Percentiles rank a stretch among this genome's conserved stretches.
Conservation (phyloP, 306 rosid species). For the Ammopiptanthus mongolicus region DNA sequence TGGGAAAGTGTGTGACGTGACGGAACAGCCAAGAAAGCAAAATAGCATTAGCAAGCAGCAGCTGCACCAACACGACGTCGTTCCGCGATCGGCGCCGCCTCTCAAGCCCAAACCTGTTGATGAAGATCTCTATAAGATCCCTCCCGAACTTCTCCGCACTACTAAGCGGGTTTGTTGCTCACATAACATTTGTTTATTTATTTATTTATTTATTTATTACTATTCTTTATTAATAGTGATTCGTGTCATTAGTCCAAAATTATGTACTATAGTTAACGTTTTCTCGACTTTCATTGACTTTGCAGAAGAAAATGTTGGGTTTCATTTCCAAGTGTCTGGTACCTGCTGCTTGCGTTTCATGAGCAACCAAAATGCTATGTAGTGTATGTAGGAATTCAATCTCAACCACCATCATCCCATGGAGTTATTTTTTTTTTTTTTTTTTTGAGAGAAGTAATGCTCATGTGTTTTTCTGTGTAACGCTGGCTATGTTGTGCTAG, state of each 20-base stretch:
- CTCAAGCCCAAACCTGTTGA: conserved; percentile 60
- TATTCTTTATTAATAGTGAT: not conserved
- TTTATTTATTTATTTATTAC: no score
- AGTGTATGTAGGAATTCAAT: not conserved
- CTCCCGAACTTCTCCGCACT: conserved; percentile 68
- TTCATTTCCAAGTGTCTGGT: conserved; percentile 75
- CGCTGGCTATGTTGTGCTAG: not conserved
- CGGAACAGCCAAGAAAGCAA: conserved; percentile 40
- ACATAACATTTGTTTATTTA: not conserved
- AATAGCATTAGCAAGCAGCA: not conserved
- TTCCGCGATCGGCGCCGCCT: conserved; percentile 26
- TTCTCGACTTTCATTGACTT: not conserved
- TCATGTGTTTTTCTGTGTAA: not conserved
- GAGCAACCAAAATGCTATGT: not conserved
- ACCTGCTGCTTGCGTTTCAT: conserved; percentile 73
- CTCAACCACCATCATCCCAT: not conserved
- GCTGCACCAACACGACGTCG: conserved; percentile 16
- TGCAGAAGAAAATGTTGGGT: conserved; percentile 74
- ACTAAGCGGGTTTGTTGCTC: conserved; percentile 52
- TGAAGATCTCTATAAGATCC: conserved; percentile 89
- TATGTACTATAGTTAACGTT: not conserved
- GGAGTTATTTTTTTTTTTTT: not conserved
- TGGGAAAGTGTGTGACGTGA: conserved; percentile 57
- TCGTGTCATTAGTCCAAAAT: no score
- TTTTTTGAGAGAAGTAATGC: not conserved